phyloP scores from a whole-genome alignment of 1,284 basidiomycete species.

The Porphyrellus sp. region DNA sequence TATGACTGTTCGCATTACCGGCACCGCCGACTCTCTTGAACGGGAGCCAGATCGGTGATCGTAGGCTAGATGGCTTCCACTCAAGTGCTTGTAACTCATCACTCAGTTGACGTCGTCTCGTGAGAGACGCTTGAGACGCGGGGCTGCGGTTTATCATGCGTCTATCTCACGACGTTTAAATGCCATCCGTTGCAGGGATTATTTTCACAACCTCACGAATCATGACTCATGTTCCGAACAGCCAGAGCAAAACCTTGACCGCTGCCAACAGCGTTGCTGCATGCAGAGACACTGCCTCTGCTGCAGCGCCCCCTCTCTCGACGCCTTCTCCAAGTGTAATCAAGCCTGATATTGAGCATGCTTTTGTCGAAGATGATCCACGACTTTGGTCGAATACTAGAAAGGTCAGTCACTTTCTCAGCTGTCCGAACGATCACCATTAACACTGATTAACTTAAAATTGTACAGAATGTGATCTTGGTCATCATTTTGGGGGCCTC shows the following conservation, averaged over 20 bases:
- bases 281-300: background rate
- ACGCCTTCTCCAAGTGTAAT: background rate
- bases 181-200: background rate
- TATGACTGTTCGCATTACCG: background rate
- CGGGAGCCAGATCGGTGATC: background rate
- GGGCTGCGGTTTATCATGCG: background rate
- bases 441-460: background rate
- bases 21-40: background rate
- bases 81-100: background rate
- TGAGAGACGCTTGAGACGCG: background rate
- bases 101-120: background rate
- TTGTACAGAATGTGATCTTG: conserved; percentile 50
- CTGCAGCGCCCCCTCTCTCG: background rate
- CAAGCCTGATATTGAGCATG: conserved; percentile 60
- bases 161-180: conserved; percentile 9
- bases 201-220: conserved; percentile 1
- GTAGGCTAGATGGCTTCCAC: conserved; percentile 4
- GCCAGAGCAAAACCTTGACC: background rate
- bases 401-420: conserved; percentile 48
- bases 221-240: conserved; percentile 12
- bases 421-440: background rate
- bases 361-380: conserved; percentile 72
- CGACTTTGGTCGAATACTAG: conserved; percentile 64
- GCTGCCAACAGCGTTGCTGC: background rate
- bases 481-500: conserved; percentile 58